phyloP scores from a whole-genome alignment of 179 eudicot species.

The Drosera spatulata region DNA sequence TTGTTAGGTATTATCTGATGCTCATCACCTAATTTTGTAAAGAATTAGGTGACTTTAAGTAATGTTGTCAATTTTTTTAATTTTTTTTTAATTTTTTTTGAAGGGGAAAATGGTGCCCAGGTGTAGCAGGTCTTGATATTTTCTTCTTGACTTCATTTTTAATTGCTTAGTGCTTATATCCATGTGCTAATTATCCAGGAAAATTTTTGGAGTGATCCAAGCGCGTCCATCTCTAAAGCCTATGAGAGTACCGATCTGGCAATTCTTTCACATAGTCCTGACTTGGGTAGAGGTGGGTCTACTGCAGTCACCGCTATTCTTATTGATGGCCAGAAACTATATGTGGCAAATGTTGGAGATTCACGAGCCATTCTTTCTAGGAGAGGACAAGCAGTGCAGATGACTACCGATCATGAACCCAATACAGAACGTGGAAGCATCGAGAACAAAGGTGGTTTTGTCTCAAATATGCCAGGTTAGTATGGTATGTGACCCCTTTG shows the following conservation, averaged over 20 bases:
- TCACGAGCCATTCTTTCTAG: constrained; percentile 81
- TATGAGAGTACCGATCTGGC: constrained; percentile 83
- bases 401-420: constrained; percentile 84
- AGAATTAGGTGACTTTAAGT: too few species aligned
- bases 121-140: neutral
- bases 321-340: constrained; percentile 11
- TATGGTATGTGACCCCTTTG: neutral
- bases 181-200: constrained; percentile 30
- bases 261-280: constrained; percentile 63
- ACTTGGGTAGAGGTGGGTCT: constrained; percentile 91
- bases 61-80: too few species aligned
- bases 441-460: constrained; percentile 82
- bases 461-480: constrained; percentile 90
- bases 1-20: too few species aligned
- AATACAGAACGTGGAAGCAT: constrained; percentile 76
- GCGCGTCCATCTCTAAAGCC: constrained; percentile 55
- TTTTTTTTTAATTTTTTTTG: too few species aligned
- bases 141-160: neutral
- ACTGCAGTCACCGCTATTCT: constrained; percentile 88
- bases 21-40: too few species aligned
- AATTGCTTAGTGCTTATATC: neutral
- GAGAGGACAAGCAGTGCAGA: constrained; percentile 64
- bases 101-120: neutral
- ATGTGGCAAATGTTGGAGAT: constrained; percentile 93
- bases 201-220: constrained; percentile 72